Conservation (phyloP, 305 asterid species). For the Fraxinus xanthoxyloides region DNA sequence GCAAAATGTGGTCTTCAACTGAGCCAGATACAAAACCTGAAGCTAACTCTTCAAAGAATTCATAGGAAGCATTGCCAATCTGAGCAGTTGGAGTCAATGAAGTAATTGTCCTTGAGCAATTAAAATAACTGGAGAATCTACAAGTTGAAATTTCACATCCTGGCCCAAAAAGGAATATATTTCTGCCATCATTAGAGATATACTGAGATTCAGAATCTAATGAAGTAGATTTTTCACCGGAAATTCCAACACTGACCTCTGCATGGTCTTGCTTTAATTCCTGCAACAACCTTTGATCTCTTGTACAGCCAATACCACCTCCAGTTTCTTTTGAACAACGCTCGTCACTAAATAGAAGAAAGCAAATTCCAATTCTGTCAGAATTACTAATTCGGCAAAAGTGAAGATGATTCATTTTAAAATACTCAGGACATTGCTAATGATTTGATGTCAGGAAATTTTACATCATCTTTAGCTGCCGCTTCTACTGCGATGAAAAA, state of each 20-base stretch:
- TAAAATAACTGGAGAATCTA: constrained; percentile 53
- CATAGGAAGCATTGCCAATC: constrained; percentile 54
- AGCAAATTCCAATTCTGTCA: constrained; percentile 1
- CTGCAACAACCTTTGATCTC: constrained; percentile 19
- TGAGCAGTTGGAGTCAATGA: constrained; percentile 73
- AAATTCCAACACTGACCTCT: constrained; percentile 54
- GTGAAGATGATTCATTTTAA: background rate
- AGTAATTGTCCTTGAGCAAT: constrained; percentile 81
- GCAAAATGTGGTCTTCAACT: constrained; percentile 67
- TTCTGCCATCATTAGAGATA: constrained; percentile 51
- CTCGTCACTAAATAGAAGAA: constrained; percentile 57
- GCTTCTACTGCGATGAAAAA: background rate
- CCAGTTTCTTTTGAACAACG: constrained; percentile 42
- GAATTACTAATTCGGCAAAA: background rate
- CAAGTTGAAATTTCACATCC: constrained; percentile 54
- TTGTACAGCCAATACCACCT: constrained; percentile 28
- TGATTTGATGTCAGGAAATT: background rate
- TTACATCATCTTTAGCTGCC: background rate
- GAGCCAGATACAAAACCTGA: constrained; percentile 63
- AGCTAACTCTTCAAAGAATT: constrained; percentile 55
- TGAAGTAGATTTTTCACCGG: constrained; percentile 48
- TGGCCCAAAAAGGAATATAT: constrained; percentile 36
- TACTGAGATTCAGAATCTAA: constrained; percentile 49
- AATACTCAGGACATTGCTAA: background rate
- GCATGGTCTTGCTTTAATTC: constrained; percentile 32